Percentiles rank a stretch among this genome's conserved stretches.
Conservation (phyloP, 2,329 filamentous ascomycete genomes). For the Neonectria faginata region DNA sequence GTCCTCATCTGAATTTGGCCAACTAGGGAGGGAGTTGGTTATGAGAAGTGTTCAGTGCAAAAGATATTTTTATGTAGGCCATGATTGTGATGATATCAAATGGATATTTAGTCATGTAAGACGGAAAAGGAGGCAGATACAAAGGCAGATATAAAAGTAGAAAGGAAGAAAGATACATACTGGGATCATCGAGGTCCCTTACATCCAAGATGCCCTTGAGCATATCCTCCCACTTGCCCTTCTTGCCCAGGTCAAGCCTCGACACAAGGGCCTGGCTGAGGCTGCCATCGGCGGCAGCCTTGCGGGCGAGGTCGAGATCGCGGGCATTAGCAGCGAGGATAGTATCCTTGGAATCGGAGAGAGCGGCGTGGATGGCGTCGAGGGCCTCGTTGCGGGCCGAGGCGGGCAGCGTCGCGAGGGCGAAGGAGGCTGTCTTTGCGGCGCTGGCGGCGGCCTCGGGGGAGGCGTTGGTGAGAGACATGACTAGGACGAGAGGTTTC, state of each 20-base stretch:
- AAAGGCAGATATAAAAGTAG: not conserved
- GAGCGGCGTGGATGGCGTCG: conserved; percentile 82
- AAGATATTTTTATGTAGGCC: not conserved
- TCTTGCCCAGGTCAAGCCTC: conserved; percentile 84
- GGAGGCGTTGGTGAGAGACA: conserved; percentile 91
- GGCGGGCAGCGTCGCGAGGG: conserved; percentile 82
- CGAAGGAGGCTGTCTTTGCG: conserved; percentile 84
- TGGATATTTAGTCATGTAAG: not conserved
- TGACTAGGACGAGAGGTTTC: conserved; percentile 50
- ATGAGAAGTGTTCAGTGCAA: not conserved
- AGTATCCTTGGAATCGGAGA: conserved; percentile 74
- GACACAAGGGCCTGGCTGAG: conserved; percentile 88
- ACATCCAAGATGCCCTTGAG: conserved; percentile 94
- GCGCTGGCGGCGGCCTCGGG: conserved; percentile 80
- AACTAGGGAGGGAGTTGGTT: conserved; percentile 61
- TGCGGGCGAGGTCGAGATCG: conserved; percentile 80
- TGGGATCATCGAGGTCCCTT: conserved; percentile 83
- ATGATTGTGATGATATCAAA: not conserved
- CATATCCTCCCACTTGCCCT: conserved; percentile 98
- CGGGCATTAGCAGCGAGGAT: conserved; percentile 89
- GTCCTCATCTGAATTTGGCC: conserved; percentile 87
- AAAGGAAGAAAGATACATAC: conserved; percentile 62
- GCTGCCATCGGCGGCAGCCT: conserved; percentile 79
- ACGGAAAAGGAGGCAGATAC: not conserved
- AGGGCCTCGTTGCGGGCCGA: conserved; percentile 86